Percentiles rank a stretch among this genome's conserved stretches.
These are phyloP conservation scores for Mesembryanthemum crystallinum DNA, from an alignment of 148 eudicot species.

Conservation along the genomic window DNA sequence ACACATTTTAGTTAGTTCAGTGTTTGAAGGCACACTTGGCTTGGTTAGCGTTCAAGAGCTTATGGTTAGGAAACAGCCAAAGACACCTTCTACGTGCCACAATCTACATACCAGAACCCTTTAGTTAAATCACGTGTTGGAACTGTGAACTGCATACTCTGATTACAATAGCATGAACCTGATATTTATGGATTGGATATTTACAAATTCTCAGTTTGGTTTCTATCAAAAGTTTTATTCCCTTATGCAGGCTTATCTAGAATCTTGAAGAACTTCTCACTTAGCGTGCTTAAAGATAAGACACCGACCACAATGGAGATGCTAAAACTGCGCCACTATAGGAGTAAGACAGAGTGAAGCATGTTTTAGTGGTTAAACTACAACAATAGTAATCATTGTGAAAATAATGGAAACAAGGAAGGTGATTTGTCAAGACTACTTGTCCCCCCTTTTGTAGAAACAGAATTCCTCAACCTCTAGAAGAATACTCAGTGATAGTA, in stretches of 20 bases:
- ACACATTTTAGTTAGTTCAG: no score
- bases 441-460: no score
- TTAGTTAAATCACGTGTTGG: no score
- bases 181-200: neutral
- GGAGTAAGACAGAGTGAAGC: neutral
- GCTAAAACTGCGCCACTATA: neutral
- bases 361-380: neutral
- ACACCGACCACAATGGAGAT: neutral
- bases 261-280: neutral
- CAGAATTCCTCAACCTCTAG: no score
- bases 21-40: no score
- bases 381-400: neutral
- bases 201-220: neutral
- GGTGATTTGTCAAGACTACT: no score
- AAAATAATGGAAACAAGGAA: no score
- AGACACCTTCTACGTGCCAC: no score
- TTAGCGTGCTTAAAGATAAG: neutral
- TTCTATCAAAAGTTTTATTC: neutral
- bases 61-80: no score
- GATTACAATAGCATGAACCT: slow-evolving; percentile 5
- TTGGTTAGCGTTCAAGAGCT: no score
- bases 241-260: neutral
- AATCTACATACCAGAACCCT: no score
- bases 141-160: neutral
- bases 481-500: no score